Base-by-base conservation (phyloP, 768 basidiomycete genomes). In the Phlebiopsis flavidoalba region DNA sequence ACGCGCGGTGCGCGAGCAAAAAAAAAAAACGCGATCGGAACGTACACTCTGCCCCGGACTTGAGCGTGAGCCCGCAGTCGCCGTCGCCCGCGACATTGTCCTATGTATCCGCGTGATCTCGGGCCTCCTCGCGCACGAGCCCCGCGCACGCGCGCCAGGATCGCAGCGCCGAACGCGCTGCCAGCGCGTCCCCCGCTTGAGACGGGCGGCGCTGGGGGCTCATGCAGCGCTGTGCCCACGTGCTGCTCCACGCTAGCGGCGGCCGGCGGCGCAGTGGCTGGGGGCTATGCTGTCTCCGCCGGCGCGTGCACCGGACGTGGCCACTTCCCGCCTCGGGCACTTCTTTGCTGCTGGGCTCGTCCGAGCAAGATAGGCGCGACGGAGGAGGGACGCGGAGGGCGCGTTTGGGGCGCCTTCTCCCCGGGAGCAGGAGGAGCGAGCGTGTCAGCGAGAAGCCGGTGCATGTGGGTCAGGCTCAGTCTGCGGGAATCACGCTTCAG, bases 31-130 rank as follows among this genome's bases (percentile, higher is more conserved):
- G 11, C 8, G 37, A 46, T 40, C 58, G 26, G 15, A n/a, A 65
- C 73, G 69, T 66, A 83, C 88, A 87, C 68, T 84, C 79, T 35
- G 89, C 89, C 37, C 95, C 95, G 8, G 85, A 83, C 77, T 84
- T 83, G 37, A 88, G 78, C 0, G 86, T 88, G 49, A 86, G 70
- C 0, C 87, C 87, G 50, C 85, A 86, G 67, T 89, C 88, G 5
- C 95, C 95, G 69, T 98, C 95, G 26, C 95, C 95, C 1, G 92
- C 91, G 57, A 98, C 88, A 60, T 83, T 87, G 71, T 99, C 96
- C 85, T n/a, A n/a, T n/a, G n/a, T n/a, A 93, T 89, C 19, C 81
- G 75, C 14, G 95, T 98, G 62, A 99, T 93, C 65, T 95, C 93
- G 1, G 89, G 85, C 71, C n/a, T 98, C 95, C 8, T 88, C 89